phyloP scores from a whole-genome alignment of 306 rosid genomes.

The Cucumis hystrix region DNA sequence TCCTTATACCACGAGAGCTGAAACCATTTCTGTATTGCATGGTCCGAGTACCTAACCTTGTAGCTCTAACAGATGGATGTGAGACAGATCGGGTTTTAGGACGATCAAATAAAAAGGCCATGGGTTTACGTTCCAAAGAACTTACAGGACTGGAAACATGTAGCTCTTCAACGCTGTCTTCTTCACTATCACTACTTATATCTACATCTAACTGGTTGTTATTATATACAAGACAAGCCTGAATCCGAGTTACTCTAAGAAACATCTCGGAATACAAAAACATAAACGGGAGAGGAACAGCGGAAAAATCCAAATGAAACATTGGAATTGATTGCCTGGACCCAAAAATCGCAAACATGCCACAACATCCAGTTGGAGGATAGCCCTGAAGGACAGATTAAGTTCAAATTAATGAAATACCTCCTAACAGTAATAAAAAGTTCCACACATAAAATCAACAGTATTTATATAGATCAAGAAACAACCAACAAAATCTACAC shows the following conservation, averaged over 20 bases:
- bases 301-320: constrained; percentile 62
- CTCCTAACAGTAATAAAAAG: neutral
- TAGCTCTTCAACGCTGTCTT: constrained; percentile 7
- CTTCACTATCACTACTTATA: constrained; percentile 14
- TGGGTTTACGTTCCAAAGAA: constrained; percentile 4
- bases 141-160: neutral
- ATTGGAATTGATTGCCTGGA: constrained; percentile 21
- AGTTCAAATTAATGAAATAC: neutral
- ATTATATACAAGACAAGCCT: constrained; percentile 15
- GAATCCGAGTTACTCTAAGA: constrained; percentile 20
- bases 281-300: constrained; percentile 48
- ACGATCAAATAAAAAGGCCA: constrained; percentile 8
- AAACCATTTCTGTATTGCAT: constrained; percentile 24
- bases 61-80: constrained; percentile 20
- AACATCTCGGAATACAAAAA: constrained; percentile 27
- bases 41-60: constrained; percentile 24
- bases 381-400: constrained; percentile 34
- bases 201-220: constrained; percentile 17
- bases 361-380: constrained; percentile 11
- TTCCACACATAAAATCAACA: neutral
- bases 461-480: neutral
- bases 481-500: neutral
- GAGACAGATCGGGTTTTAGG: constrained; percentile 3
- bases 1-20: constrained; percentile 26
- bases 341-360: constrained; percentile 50